These are phyloP conservation scores for Canavalia ensiformis DNA, from an alignment of 306 rosid species.

Conservation along the genomic window DNA sequence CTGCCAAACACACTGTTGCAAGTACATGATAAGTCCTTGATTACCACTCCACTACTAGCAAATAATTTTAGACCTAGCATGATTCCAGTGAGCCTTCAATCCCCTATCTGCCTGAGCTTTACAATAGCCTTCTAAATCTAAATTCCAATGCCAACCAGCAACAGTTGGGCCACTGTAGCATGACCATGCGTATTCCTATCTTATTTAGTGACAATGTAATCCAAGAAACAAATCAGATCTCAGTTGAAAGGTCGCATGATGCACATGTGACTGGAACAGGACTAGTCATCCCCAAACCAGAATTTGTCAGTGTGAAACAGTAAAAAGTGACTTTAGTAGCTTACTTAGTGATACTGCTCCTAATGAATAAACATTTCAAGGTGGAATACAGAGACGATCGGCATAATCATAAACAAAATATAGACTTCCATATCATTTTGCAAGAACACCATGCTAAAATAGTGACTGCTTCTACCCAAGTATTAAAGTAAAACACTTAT, in stretches of 20 bases:
- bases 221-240: slow-evolving; percentile 4
- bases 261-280: slow-evolving; percentile 8
- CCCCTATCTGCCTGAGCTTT: background rate
- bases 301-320: background rate
- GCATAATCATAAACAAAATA: background rate
- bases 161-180: background rate
- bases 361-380: background rate
- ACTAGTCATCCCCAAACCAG: slow-evolving; percentile 13
- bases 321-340: background rate
- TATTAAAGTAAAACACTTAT: background rate
- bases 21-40: background rate
- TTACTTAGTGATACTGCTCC: background rate
- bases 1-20: background rate
- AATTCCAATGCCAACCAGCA: slow-evolving; percentile 2
- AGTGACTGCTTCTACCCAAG: background rate
- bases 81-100: background rate
- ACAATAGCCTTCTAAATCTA: slow-evolving; percentile 1
- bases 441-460: background rate
- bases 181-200: background rate
- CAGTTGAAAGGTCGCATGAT: background rate
- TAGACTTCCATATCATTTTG: background rate
- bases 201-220: slow-evolving; percentile 11
- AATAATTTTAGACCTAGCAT: background rate
- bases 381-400: background rate
- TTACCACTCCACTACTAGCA: background rate